Conservation (phyloP, 768 basidiomycete genomes). For the Tulasnella sp. region DNA sequence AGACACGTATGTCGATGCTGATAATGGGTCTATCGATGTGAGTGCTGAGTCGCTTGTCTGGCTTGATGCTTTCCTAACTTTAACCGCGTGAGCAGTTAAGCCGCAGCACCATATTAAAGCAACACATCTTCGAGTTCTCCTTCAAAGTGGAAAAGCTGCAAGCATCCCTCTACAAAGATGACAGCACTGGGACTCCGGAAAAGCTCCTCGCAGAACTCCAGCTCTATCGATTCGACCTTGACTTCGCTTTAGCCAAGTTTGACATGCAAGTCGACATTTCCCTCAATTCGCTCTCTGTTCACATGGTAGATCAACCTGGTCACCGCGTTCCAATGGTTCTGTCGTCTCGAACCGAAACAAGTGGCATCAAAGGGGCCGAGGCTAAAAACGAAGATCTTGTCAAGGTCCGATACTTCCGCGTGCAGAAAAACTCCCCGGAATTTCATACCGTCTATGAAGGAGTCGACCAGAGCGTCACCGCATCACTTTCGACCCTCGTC, state of each 20-base stretch:
- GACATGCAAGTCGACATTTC: slow-evolving; percentile 84
- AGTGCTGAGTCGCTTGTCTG: neutral
- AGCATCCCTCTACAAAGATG: slow-evolving; percentile 72
- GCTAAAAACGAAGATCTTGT: slow-evolving; percentile 57
- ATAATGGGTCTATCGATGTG: slow-evolving; percentile 44
- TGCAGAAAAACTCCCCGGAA: slow-evolving; percentile 81
- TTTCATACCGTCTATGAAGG: slow-evolving; percentile 74
- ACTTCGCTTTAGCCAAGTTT: slow-evolving; percentile 71
- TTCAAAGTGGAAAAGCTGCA: slow-evolving; percentile 84
- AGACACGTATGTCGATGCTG: slow-evolving; percentile 64
- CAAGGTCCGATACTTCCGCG: slow-evolving; percentile 70
- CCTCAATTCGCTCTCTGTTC: slow-evolving; percentile 52
- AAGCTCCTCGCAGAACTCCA: slow-evolving; percentile 71
- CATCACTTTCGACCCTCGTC: slow-evolving; percentile 85
- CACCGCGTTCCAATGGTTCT: slow-evolving; percentile 30
- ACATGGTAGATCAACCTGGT: slow-evolving; percentile 34
- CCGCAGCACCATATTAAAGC: slow-evolving; percentile 38
- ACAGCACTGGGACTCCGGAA: slow-evolving; percentile 55
- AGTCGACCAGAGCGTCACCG: slow-evolving; percentile 82
- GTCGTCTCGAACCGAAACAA: slow-evolving; percentile 31
- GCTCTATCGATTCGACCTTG: slow-evolving; percentile 72
- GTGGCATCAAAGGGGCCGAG: slow-evolving; percentile 30
- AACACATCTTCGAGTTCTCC: slow-evolving; percentile 73
- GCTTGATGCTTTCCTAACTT: neutral
- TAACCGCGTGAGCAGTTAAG: neutral